These are phyloP conservation scores for Pterulicium gracile DNA, from an alignment of 1,284 basidiomycete species.

Conservation along the genomic window DNA sequence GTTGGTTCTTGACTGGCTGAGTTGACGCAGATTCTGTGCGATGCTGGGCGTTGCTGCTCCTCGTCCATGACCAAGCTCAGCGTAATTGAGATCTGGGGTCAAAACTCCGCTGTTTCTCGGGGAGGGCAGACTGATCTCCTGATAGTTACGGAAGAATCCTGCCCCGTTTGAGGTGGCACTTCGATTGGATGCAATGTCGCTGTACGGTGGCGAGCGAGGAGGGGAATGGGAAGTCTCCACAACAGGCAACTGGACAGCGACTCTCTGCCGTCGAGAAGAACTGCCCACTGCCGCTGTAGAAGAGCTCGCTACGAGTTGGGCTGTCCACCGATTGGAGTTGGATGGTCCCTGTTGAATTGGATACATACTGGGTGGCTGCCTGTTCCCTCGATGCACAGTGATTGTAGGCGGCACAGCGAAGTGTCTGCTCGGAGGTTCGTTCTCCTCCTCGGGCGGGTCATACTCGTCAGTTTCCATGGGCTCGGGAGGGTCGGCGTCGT, in stretches of 20 bases:
- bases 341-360: background rate
- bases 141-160: background rate
- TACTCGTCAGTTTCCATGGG: constrained; percentile 32
- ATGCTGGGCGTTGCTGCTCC: background rate
- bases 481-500: constrained; percentile 39
- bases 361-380: background rate
- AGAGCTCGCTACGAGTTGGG: background rate
- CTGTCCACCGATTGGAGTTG: background rate
- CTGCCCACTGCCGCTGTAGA: background rate
- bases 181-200: background rate
- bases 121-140: background rate
- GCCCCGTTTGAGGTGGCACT: background rate
- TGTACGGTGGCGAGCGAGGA: background rate
- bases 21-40: background rate
- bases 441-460: constrained; percentile 24
- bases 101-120: background rate
- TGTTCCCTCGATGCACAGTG: background rate
- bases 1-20: background rate
- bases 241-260: background rate
- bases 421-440: constrained; percentile 15
- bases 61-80: background rate
- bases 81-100: constrained; percentile 1
- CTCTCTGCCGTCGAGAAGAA: background rate
- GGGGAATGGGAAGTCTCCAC: background rate
- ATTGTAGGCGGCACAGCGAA: background rate